These are phyloP conservation scores for Biscogniauxia marginata DNA, from an alignment of 2,329 filamentous ascomycete species.

Conservation along the genomic window DNA sequence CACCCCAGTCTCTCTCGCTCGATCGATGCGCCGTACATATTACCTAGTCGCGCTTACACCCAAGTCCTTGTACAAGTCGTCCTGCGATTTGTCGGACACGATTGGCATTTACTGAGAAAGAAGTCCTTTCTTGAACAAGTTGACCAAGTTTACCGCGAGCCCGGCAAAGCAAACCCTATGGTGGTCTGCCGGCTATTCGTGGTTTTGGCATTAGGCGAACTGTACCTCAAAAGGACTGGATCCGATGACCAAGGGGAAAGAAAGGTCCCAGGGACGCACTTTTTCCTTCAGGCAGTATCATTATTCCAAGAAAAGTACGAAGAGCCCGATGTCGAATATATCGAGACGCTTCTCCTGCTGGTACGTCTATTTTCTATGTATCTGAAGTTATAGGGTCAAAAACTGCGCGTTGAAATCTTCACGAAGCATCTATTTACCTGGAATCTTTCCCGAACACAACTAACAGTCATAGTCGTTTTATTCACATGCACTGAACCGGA, in stretches of 20 bases:
- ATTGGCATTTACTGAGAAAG: conserved; percentile 36
- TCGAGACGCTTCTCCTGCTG: conserved; percentile 39
- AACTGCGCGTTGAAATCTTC: too few species aligned
- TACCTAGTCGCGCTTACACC: conserved; percentile 36
- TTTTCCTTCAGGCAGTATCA: conserved; percentile 35
- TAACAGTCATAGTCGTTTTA: conserved; percentile 33
- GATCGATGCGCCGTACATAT: conserved; percentile 19
- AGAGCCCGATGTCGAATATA: conserved; percentile 35
- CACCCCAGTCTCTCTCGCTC: conserved; percentile 9
- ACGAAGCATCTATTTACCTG: not conserved
- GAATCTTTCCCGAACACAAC: not conserved
- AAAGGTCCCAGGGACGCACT: conserved; percentile 36
- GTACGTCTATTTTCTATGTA: conserved; percentile 21
- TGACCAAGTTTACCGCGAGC: conserved; percentile 31
- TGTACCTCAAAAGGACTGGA: conserved; percentile 15
- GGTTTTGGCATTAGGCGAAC: conserved; percentile 17
- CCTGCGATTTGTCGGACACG: conserved; percentile 34
- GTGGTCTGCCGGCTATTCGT: conserved; percentile 15
- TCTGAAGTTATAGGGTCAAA: too few species aligned
- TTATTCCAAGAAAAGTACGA: conserved; percentile 37
- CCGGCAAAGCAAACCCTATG: conserved; percentile 12
- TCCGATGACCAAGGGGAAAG: conserved; percentile 14
- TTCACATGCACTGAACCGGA: conserved; percentile 38
- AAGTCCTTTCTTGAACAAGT: conserved; percentile 32
- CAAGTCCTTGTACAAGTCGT: conserved; percentile 37